Evolutionary conservation across 139 green algal genomes (phyloP), one percentile per base, ranked within the genome.

Genomic region (Microglena sp.): DNA sequence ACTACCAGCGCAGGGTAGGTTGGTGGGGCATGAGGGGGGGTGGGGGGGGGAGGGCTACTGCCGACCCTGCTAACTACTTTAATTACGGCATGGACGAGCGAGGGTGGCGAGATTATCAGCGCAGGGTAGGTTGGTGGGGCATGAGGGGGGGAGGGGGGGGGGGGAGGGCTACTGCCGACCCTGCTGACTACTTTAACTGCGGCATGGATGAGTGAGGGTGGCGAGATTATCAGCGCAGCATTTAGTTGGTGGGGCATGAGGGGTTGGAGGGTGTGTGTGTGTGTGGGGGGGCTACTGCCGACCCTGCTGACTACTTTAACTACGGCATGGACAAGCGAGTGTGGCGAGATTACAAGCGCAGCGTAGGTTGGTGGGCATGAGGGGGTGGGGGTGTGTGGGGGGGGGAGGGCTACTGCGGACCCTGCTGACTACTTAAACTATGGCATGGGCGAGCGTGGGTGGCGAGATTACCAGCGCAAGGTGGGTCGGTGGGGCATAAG

Each of bases 351-450:
- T 95, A 95, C 78, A 73, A 68, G 53, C 67, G 58, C 15, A 69
- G 74, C 1, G 71, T 93, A 46, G n/a, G n/a, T n/a, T n/a, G n/a
- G n/a, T n/a, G n/a, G n/a, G n/a, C n/a, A n/a, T n/a, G n/a, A n/a
- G n/a, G n/a, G n/a, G n/a, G n/a, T n/a, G n/a, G n/a, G n/a, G n/a
- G n/a, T n/a, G n/a, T n/a, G n/a, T 88, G 89, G 70, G 79, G 33
- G 89, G 89, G 70, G 79, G 33, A 33, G 74, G 33, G 81, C 86
- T 30, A 82, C 62, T 35, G 83, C 83, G 29, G 82, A 92, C 66
- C 67, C 75, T 24, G 69, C 61, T 2, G 87, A 92, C 71, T 96
- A 86, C 74, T 96, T 96, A 77, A 96, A 96, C 70, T 96, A 92
- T 66, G 86, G 75, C 31, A 69, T 90, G 55, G 86, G 70, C 15